Base-by-base conservation (phyloP, 164 flowering plant species). In the Vitis vinifera region DNA sequence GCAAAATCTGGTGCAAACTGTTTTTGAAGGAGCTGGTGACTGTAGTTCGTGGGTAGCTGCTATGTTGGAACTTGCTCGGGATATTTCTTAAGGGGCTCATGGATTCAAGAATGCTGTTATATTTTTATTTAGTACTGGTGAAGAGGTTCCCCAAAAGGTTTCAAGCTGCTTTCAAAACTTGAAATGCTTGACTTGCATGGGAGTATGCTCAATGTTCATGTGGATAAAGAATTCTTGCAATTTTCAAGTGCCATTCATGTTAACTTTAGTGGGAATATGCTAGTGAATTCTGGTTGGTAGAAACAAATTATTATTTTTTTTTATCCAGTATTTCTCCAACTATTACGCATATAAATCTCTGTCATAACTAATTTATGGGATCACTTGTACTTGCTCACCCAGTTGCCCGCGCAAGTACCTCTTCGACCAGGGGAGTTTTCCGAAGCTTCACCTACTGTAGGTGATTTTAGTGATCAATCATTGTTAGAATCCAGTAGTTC, bases 1-100 rank as follows among this genome's bases (percentile, higher is more conserved):
- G 86, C 83, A 61, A 74, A 85, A 58, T 67, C 85, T 64, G 99
- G 98, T 59, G 88, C 87, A 61, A 95, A 86, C 79, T 83, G 74
- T 67, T 98, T 76, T 98, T 75, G 98, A 79, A 78, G 98, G 99
- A 63, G 98, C 99, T 73, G 99, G 98, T 56, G 99, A 95, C 73
- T 91, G 97, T 82, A 91, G 96, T 77, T 95, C 99, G 59, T 93
- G 98, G 76, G 85, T 91, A 16, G 92, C 92, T 78, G 94, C 90
- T 55, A 95, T 95, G 92, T 72, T 95, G 78, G 99, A 95, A 83
- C 97, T 95, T 81, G 94, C 97, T 75, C 90, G 97, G 70, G 96
- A 85, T 8, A 67, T 86, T 82, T 93, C 98, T 76, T 98, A 95
- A 19, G 91, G 94, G 98, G 97, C 97, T 67, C 97, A 91, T 82